Percentiles rank a stretch among this genome's conserved stretches.
Conservation (phyloP, 768 basidiomycete species). For the Dacryopinax spathularia region DNA sequence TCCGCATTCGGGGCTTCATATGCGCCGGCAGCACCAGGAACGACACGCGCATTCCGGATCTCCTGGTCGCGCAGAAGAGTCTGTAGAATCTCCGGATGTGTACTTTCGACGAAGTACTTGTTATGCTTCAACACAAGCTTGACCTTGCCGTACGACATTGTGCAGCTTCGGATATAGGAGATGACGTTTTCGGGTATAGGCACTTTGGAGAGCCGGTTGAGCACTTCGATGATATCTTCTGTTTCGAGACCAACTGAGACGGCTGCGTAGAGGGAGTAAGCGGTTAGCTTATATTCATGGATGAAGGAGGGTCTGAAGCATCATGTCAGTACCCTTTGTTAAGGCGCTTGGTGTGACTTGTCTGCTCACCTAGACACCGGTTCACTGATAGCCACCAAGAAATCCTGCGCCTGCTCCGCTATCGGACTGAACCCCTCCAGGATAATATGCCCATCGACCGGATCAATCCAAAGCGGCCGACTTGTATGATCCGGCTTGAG, state of each 20-base stretch:
- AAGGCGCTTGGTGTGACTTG: background rate
- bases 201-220: constrained; percentile 77
- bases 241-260: constrained; percentile 97
- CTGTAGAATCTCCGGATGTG: constrained; percentile 85
- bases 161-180: constrained; percentile 80
- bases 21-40: constrained; percentile 32
- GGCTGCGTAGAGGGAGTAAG: constrained; percentile 94
- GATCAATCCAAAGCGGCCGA: constrained; percentile 61
- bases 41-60: constrained; percentile 71
- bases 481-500: constrained; percentile 12
- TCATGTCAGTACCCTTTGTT: background rate
- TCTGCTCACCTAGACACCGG: constrained; percentile 92
- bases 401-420: constrained; percentile 96
- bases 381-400: constrained; percentile 93
- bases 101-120: constrained; percentile 92
- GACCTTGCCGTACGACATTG: constrained; percentile 93
- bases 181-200: constrained; percentile 82
- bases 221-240: constrained; percentile 93
- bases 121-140: constrained; percentile 97
- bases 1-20: constrained; percentile 28
- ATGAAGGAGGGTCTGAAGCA: constrained; percentile 76
- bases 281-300: constrained; percentile 97
- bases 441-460: constrained; percentile 83
- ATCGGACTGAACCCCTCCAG: constrained; percentile 96
- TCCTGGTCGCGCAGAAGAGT: constrained; percentile 70